These are phyloP conservation scores for Penicillium sp. DNA, from an alignment of 2,329 filamentous ascomycete genomes.

Conservation along the genomic window DNA sequence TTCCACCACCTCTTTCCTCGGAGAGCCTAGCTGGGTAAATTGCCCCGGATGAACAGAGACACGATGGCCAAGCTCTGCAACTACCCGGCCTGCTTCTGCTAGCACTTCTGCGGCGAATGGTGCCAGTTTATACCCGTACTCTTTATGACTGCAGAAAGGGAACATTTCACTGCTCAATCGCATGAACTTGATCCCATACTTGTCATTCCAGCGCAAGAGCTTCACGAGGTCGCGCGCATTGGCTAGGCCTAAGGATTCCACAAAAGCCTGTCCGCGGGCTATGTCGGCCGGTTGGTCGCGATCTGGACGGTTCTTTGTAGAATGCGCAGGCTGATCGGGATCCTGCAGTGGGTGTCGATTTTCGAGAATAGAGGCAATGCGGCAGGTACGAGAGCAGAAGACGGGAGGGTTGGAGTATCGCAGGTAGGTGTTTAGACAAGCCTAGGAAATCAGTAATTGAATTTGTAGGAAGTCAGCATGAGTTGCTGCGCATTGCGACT, in stretches of 20 bases:
- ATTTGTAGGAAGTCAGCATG: background rate
- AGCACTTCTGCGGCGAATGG: slow-evolving; percentile 79
- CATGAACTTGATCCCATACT: slow-evolving; percentile 89
- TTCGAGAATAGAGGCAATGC: slow-evolving; percentile 85
- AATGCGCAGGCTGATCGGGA: slow-evolving; percentile 72
- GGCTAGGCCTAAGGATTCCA: slow-evolving; percentile 74
- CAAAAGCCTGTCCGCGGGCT: slow-evolving; percentile 67
- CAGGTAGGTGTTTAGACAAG: slow-evolving; percentile 90
- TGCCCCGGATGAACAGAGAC: slow-evolving; percentile 89
- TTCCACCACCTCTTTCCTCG: slow-evolving; percentile 71
- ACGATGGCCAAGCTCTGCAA: slow-evolving; percentile 76
- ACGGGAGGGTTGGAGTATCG: slow-evolving; percentile 78
- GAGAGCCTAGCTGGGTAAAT: slow-evolving; percentile 89
- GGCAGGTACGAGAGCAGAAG: slow-evolving; percentile 88
- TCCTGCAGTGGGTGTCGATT: slow-evolving; percentile 80
- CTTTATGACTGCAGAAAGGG: slow-evolving; percentile 85
- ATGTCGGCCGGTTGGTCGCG: slow-evolving; percentile 66
- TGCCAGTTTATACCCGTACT: slow-evolving; percentile 81
- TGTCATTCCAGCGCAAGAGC: slow-evolving; percentile 89
- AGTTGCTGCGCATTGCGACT: slow-evolving; percentile 32
- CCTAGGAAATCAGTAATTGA: slow-evolving; percentile 47
- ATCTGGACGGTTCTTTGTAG: slow-evolving; percentile 84
- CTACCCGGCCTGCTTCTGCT: slow-evolving; percentile 72
- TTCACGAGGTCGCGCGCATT: slow-evolving; percentile 83
- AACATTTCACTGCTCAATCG: slow-evolving; percentile 95